Evolutionary conservation across 208 protist genomes (phyloP).

Genomic region (Trypanosoma avium): DNA sequence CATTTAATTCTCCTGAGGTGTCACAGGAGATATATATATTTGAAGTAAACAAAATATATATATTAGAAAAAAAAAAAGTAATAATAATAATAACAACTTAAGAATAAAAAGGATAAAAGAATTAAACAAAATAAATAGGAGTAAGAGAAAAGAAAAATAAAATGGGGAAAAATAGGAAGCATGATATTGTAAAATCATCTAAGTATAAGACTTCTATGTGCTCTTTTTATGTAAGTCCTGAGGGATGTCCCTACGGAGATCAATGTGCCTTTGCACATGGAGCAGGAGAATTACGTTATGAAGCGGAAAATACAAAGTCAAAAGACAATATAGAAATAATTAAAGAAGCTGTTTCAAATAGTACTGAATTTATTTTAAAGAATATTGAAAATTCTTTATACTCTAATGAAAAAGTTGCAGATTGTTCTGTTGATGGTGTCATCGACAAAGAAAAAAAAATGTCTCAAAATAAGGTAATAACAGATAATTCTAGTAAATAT

Average conservation of each 20-base stretch:
- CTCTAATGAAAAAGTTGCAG: background rate
- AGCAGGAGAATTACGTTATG: slow-evolving; percentile 55
- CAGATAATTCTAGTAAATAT: no score
- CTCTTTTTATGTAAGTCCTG: slow-evolving; percentile 53
- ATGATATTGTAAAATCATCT: slow-evolving; percentile 82
- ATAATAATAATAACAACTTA: slow-evolving; percentile 8
- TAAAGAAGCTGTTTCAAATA: background rate
- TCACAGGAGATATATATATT: no score
- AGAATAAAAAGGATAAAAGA: background rate
- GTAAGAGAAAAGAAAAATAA: background rate
- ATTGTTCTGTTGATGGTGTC: background rate
- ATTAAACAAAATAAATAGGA: background rate
- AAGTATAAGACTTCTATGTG: slow-evolving; percentile 89
- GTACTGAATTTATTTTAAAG: background rate
- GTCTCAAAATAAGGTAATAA: no score
- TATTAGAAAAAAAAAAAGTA: background rate
- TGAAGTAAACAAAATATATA: background rate
- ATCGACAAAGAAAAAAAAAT: no score
- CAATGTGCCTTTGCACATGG: slow-evolving; percentile 85
- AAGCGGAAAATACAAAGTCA: slow-evolving; percentile 21
- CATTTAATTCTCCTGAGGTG: slow-evolving; percentile 4
- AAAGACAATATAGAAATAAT: background rate
- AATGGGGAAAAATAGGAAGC: slow-evolving; percentile 62
- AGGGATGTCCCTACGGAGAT: slow-evolving; percentile 71
- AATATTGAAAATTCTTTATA: background rate